A percentile compares a stretch with the other conserved stretches of the same genome.
These are phyloP conservation scores for Phytophthora pini DNA, from an alignment of 352 stramenopile species.

Conservation along the genomic window DNA sequence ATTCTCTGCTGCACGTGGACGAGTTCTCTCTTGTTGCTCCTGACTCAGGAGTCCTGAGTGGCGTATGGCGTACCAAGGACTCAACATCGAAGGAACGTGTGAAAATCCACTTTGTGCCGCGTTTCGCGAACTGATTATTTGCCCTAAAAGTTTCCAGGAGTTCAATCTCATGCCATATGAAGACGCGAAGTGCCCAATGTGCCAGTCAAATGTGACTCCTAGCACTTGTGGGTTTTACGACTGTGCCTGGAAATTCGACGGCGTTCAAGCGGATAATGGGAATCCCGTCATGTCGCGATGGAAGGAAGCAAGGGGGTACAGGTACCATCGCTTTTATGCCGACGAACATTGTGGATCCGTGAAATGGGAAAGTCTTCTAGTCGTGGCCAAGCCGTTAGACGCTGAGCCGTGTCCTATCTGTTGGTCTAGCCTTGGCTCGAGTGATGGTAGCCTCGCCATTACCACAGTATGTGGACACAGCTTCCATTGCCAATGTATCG, in stretches of 20 bases:
- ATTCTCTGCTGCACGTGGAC: constrained; percentile 5
- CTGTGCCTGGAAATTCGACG: constrained; percentile 46
- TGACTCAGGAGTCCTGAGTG: not conserved
- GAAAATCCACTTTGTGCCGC: constrained; percentile 17
- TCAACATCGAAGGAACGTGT: constrained; percentile 46
- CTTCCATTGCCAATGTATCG: constrained; percentile 4
- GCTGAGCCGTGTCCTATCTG: constrained; percentile 10
- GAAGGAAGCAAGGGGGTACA: constrained; percentile 13
- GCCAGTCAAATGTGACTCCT: constrained; percentile 15
- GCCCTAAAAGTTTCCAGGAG: constrained; percentile 1
- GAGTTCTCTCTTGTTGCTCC: constrained; percentile 17
- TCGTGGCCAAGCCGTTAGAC: constrained; percentile 8
- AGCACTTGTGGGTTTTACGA: constrained; percentile 44
- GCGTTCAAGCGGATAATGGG: constrained; percentile 10
- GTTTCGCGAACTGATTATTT: constrained; percentile 31
- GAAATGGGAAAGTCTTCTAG: constrained; percentile 24
- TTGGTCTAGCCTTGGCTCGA: not conserved
- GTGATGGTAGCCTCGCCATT: too few species aligned
- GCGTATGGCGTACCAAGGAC: constrained; percentile 19
- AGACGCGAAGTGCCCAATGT: constrained; percentile 29
- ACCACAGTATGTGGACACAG: constrained; percentile 4
- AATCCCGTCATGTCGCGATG: constrained; percentile 33
- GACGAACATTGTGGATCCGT: constrained; percentile 25
- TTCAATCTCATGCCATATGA: constrained; percentile 33
- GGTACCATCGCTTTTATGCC: constrained; percentile 33